A percentile compares a stretch with the other conserved stretches of the same genome.
These are phyloP conservation scores for Suillus ampliporus DNA, from an alignment of 768 basidiomycete genomes.

Conservation along the genomic window DNA sequence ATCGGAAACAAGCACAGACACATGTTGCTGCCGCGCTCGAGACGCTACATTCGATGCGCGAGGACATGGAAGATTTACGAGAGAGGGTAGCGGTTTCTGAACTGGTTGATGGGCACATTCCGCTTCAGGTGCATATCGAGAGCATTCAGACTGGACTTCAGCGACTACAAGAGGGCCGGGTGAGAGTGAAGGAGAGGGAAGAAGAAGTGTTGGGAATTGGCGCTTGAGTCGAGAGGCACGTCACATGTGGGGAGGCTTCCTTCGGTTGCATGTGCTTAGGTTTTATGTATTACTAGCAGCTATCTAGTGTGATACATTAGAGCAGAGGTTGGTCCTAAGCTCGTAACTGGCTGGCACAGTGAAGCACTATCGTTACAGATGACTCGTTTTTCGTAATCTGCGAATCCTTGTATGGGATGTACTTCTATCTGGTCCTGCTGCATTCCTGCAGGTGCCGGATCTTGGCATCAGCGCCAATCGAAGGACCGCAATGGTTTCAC, in stretches of 20 bases:
- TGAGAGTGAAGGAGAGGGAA: slow-evolving; percentile 54
- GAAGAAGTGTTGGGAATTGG: slow-evolving; percentile 36
- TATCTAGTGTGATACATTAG: too few relatives aligned
- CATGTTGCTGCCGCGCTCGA: slow-evolving; percentile 73
- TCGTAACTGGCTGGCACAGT: too few relatives aligned
- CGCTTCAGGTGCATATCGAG: slow-evolving; percentile 77
- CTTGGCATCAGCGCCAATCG: too few relatives aligned
- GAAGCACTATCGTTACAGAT: too few relatives aligned
- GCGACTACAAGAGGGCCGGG: slow-evolving; percentile 57
- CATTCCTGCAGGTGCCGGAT: too few relatives aligned
- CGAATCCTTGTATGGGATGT: too few relatives aligned
- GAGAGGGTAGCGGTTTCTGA: slow-evolving; percentile 75
- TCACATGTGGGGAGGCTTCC: slow-evolving; percentile 10
- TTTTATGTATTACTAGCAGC: not conserved
- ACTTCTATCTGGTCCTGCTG: too few relatives aligned
- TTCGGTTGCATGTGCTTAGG: not conserved
- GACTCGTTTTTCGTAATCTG: too few relatives aligned
- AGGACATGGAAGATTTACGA: slow-evolving; percentile 78
- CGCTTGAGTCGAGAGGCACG: slow-evolving; percentile 5
- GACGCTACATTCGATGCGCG: slow-evolving; percentile 64
- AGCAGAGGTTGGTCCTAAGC: too few relatives aligned
- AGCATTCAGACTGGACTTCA: slow-evolving; percentile 71
- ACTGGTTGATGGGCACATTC: slow-evolving; percentile 60
- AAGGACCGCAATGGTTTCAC: too few relatives aligned
- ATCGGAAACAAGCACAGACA: slow-evolving; percentile 63